Evolutionary conservation across 2,329 filamentous ascomycete species (phyloP).

Genomic region (Ophiostoma perfectum): DNA sequence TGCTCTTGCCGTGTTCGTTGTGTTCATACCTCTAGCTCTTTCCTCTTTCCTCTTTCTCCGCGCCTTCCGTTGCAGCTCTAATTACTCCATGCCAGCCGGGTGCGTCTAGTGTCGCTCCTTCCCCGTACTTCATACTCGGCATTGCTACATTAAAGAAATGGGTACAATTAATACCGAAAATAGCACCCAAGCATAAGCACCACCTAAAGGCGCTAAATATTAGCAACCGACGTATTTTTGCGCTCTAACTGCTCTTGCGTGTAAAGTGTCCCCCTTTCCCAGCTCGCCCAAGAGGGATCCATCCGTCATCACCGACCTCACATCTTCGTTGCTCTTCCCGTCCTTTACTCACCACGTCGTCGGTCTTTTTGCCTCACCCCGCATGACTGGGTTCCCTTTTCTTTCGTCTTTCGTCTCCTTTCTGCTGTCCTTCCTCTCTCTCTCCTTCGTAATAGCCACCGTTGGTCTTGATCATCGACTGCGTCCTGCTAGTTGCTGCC

Average conservation of each 20-base stretch:
- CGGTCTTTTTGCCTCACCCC: conserved; percentile 11
- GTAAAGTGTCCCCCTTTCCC: background rate
- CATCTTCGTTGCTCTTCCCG: background rate
- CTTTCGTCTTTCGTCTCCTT: background rate
- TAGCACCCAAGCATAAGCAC: background rate
- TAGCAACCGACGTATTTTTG: conserved; percentile 1
- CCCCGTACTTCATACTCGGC: conserved; percentile 10
- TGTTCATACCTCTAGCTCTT: background rate
- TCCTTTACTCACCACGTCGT: background rate
- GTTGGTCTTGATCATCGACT: background rate
- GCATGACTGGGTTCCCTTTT: background rate
- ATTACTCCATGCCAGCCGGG: background rate
- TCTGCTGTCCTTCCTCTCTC: background rate
- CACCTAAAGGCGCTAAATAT: background rate
- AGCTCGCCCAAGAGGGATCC: background rate
- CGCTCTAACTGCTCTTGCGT: background rate
- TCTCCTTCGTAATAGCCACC: too few species aligned
- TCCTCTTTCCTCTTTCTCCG: background rate
- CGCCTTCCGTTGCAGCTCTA: background rate
- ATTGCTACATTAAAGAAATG: background rate
- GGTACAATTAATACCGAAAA: conserved; percentile 8
- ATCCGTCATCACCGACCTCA: background rate
- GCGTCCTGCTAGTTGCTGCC: background rate
- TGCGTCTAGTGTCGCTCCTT: background rate
- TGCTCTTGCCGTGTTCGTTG: background rate